These are phyloP conservation scores for Phoenix roebelenii DNA, from an alignment of 176 grass and related monocot genomes.

Conservation along the genomic window DNA sequence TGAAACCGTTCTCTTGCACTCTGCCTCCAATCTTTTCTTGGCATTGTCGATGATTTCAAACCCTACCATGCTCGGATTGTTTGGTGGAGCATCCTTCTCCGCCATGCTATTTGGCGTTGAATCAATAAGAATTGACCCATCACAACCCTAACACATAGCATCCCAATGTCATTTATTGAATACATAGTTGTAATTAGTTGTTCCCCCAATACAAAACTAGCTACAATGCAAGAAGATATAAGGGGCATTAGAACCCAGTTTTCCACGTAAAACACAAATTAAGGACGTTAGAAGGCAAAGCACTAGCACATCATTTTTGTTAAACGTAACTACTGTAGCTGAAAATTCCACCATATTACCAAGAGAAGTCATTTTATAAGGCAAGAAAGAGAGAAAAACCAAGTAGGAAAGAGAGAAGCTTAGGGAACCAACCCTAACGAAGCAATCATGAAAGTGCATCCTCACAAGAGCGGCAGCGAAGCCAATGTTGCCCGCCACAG, in stretches of 20 bases:
- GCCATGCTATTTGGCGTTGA: constrained; percentile 40
- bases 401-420: background rate
- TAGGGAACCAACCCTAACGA: constrained; percentile 38
- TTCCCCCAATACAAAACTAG: no score
- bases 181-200: no score
- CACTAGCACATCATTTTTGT: no score
- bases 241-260: no score
- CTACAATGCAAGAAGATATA: no score
- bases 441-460: constrained; percentile 85
- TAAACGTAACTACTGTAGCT: no score
- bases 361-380: no score
- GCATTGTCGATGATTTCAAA: constrained; percentile 44
- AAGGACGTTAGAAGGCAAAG: no score
- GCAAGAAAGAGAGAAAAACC: background rate
- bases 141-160: constrained; percentile 27
- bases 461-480: constrained; percentile 54
- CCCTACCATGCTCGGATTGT: constrained; percentile 29
- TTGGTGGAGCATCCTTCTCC: constrained; percentile 48
- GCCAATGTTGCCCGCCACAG: constrained; percentile 33
- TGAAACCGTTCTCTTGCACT: constrained; percentile 37
- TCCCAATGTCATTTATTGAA: no score
- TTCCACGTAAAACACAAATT: no score
- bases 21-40: constrained; percentile 37
- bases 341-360: no score
- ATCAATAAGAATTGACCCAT: constrained; percentile 43